Percentiles rank a stretch among this genome's conserved stretches.
Evolutionary conservation across 805 yeast species (phyloP).

Genomic region (Pichia sporocuriosa): DNA sequence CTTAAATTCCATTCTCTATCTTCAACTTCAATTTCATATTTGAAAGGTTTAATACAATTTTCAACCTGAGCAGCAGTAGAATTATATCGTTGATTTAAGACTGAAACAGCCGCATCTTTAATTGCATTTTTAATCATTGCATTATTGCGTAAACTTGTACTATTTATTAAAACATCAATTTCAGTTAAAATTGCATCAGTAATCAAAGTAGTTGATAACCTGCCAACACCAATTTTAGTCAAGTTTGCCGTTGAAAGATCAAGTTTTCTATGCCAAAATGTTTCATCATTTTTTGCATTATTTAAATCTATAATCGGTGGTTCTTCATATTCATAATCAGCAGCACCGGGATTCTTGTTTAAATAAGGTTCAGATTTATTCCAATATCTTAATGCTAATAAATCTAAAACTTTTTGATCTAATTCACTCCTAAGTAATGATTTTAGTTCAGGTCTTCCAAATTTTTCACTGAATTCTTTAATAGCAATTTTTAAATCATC

Average conservation of each 20-base stretch:
- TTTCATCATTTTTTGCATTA: conserved; percentile 54
- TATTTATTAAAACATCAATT: conserved; percentile 63
- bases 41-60: conserved; percentile 95
- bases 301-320: conserved; percentile 52
- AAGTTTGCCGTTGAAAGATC: conserved; percentile 78
- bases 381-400: conserved; percentile 91
- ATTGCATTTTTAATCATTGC: conserved; percentile 81
- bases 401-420: conserved; percentile 83
- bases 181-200: conserved; percentile 77
- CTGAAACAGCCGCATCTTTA: conserved; percentile 75
- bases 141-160: conserved; percentile 73
- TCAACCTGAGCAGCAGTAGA: conserved; percentile 98
- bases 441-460: conserved; percentile 77
- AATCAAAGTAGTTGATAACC: conserved; percentile 75
- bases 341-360: conserved; percentile 13
- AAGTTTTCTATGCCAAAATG: conserved; percentile 81
- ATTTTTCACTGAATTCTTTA: conserved; percentile 77
- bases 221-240: conserved; percentile 91
- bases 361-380: conserved; percentile 45
- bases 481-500: conserved; percentile 80
- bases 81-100: conserved; percentile 69
- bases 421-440: conserved; percentile 73
- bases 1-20: conserved; percentile 88
- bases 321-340: conserved; percentile 29
- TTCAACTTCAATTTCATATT: conserved; percentile 94